Conservation (phyloP, 352 stramenopile species). For the Globisporangium splendens region DNA sequence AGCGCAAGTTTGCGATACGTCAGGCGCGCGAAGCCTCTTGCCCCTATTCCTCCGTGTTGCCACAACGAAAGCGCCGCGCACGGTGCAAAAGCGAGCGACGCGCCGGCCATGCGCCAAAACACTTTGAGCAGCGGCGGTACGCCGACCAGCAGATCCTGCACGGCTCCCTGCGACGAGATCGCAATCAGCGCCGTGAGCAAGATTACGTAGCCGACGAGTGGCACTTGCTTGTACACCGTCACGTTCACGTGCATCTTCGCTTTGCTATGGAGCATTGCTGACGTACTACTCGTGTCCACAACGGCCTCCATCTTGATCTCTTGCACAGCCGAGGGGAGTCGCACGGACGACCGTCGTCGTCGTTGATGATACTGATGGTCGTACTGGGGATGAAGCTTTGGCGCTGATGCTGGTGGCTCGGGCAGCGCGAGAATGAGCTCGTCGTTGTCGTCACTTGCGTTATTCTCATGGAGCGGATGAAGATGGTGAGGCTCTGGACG, state of each 20-base stretch:
- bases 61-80: conserved; percentile 25
- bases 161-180: conserved; percentile 45
- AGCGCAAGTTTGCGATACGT: conserved; percentile 15
- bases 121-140: conserved; percentile 48
- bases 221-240: conserved; percentile 46
- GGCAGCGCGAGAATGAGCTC: conserved; percentile 38
- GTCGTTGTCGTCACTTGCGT: not conserved
- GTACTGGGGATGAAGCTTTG: not conserved
- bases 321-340: conserved; percentile 31
- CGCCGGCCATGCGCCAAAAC: conserved; percentile 51
- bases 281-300: conserved; percentile 6
- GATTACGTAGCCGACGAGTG: conserved; percentile 38
- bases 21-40: conserved; percentile 14
- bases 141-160: conserved; percentile 32
- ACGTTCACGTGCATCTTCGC: conserved; percentile 27
- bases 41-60: conserved; percentile 9
- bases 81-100: conserved; percentile 30
- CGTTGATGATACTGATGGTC: not conserved
- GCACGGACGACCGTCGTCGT: conserved; percentile 6
- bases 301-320: conserved; percentile 37
- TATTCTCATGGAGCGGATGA: no score
- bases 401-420: not conserved
- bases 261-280: not conserved
- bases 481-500: not conserved
- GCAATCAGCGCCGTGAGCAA: conserved; percentile 32